Percentiles rank a stretch among this genome's conserved stretches.
These are phyloP conservation scores for Marasmius fiardii DNA, from an alignment of 1,284 basidiomycete species.

Conservation along the genomic window DNA sequence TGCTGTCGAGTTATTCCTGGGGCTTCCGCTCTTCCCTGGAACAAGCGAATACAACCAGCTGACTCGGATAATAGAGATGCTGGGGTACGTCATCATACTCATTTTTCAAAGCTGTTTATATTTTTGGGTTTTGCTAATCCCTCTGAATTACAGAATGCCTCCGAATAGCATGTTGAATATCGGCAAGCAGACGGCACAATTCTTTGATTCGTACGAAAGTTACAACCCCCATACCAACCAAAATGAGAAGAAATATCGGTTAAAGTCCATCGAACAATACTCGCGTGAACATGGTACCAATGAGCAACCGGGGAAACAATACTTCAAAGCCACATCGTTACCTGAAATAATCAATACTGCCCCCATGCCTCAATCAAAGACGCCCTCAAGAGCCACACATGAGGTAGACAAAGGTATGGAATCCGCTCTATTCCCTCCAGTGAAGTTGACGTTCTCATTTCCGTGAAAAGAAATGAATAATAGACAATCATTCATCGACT, in stretches of 20 bases:
- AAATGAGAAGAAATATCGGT: conserved; percentile 81
- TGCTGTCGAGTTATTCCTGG: conserved; percentile 96
- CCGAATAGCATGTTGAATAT: conserved; percentile 93
- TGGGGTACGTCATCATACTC: conserved; percentile 65
- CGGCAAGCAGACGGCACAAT: conserved; percentile 94
- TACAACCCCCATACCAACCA: conserved; percentile 64
- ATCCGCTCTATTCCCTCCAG: conserved; percentile 2
- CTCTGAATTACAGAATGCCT: conserved; percentile 57
- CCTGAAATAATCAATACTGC: conserved; percentile 97
- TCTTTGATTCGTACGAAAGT: conserved; percentile 81
- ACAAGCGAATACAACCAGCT: conserved; percentile 99
- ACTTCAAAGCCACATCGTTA: conserved; percentile 93
- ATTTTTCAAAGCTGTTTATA: not conserved
- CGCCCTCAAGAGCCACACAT: conserved; percentile 66
- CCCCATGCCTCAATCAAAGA: conserved; percentile 79
- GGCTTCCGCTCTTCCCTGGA: conserved; percentile 94
- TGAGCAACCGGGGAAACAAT: conserved; percentile 97
- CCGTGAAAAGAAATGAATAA: conserved; percentile 80
- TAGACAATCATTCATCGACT: conserved; percentile 94
- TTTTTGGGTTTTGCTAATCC: conserved; percentile 12
- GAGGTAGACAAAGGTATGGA: conserved; percentile 90
- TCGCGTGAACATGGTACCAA: conserved; percentile 91
- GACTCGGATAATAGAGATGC: conserved; percentile 96
- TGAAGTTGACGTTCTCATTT: conserved; percentile 1
- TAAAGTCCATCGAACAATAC: conserved; percentile 95